These are phyloP conservation scores for Quillaja saponaria DNA, from an alignment of 306 rosid genomes.

Conservation along the genomic window DNA sequence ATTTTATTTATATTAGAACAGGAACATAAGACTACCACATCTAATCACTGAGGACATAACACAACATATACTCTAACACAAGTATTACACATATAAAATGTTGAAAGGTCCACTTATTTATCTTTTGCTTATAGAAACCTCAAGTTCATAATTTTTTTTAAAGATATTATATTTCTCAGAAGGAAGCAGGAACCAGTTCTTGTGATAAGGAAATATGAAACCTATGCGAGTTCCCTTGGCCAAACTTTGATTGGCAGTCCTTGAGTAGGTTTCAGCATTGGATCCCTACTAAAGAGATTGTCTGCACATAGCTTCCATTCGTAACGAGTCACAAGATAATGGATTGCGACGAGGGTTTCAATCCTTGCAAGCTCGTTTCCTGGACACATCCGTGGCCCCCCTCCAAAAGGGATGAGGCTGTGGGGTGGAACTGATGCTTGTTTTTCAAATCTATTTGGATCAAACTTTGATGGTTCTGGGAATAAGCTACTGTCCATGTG, in stretches of 20 bases:
- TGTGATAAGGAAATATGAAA: not conserved
- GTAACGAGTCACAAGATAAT: slow-evolving; percentile 44
- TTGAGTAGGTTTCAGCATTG: slow-evolving; percentile 33
- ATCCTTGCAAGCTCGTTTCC: slow-evolving; percentile 49
- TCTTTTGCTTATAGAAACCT: too few relatives aligned
- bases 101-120: too few relatives aligned
- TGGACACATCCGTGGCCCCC: slow-evolving; percentile 50
- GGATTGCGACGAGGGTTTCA: slow-evolving; percentile 48
- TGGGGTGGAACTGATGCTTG: slow-evolving; percentile 40
- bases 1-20: too few relatives aligned
- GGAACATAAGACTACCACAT: too few relatives aligned
- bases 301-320: slow-evolving; percentile 45
- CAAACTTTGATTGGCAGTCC: slow-evolving; percentile 39
- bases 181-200: too few relatives aligned
- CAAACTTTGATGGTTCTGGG: slow-evolving; percentile 42
- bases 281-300: slow-evolving; percentile 39
- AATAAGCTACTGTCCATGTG: slow-evolving; percentile 42
- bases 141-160: too few relatives aligned
- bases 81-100: too few relatives aligned
- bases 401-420: slow-evolving; percentile 42
- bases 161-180: too few relatives aligned
- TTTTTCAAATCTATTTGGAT: slow-evolving; percentile 44
- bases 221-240: slow-evolving; percentile 15
- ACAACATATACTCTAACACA: too few relatives aligned
- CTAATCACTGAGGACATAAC: too few relatives aligned